Conservation (phyloP, 2,329 filamentous ascomycete genomes). For the Pseudogymnoascus sp. region DNA sequence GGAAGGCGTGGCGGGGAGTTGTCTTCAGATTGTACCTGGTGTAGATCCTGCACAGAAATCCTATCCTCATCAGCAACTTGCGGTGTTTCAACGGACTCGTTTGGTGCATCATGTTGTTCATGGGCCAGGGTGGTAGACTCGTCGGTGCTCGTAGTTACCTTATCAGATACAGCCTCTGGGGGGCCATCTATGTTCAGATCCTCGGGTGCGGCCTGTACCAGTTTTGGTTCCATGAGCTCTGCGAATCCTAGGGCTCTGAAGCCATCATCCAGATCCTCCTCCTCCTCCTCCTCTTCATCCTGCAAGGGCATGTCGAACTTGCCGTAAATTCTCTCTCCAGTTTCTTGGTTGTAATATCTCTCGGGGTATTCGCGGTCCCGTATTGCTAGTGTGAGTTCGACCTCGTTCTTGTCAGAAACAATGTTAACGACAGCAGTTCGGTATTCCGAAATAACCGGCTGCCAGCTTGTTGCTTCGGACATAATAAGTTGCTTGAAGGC, state of each 20-base stretch:
- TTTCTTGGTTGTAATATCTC: constrained; percentile 55
- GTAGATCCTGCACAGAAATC: constrained; percentile 13
- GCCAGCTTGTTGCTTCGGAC: constrained; percentile 56
- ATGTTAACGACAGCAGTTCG: constrained; percentile 60
- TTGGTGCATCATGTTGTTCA: constrained; percentile 14
- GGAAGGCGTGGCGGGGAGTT: constrained; percentile 7
- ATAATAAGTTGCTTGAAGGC: constrained; percentile 60
- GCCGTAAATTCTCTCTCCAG: constrained; percentile 66
- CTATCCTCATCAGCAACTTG: constrained; percentile 13
- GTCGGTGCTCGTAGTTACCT: constrained; percentile 11
- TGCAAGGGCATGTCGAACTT: constrained; percentile 69
- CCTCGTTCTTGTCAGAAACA: constrained; percentile 42
- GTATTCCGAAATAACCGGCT: constrained; percentile 55
- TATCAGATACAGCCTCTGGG: background rate
- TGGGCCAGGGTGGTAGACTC: constrained; percentile 11
- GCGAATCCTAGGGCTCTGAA: constrained; percentile 51
- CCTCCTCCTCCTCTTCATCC: constrained; percentile 47
- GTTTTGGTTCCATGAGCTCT: constrained; percentile 61
- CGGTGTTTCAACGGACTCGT: background rate
- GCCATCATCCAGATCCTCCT: constrained; percentile 47
- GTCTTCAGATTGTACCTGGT: constrained; percentile 16
- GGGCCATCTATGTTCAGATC: constrained; percentile 23
- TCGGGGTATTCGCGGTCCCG: constrained; percentile 56
- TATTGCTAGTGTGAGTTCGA: constrained; percentile 60
- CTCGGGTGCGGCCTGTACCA: constrained; percentile 43